Base-by-base conservation (phyloP, 495 filamentous ascomycete genomes). In the Aspergillus egyptiacus region DNA sequence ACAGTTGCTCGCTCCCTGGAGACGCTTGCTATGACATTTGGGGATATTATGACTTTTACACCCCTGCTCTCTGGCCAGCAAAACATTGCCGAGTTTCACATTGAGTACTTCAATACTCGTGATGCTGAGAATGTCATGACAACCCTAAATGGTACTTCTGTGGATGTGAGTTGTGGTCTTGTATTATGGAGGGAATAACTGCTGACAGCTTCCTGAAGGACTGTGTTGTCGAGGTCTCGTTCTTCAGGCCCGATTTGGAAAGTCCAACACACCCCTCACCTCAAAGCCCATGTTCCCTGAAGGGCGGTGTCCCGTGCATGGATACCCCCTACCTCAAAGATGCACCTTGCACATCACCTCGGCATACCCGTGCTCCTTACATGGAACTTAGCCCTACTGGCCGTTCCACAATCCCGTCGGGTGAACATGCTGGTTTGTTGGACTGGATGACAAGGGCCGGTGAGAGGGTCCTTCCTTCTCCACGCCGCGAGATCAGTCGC, bases 81-180 rank as follows among this genome's bases (percentile, higher is more conserved):
- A 25, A 66, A 61, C 22, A 50, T 61, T 22, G 47, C 56, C 15
- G 53, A 66, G 11, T 72, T 64, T 53, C 65, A 64, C 49, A 50
- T 62, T 7, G 84, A 87, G 51, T 87, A 76, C 58, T 76, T 65
- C 37, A 77, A 85, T 36, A 63, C 60, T 27, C 60, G 57, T 24
- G 59, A 67, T 31, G 64, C 66, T 0, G 60, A 64, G 23, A 64
- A 67, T 43, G 65, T 63, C 28, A 50, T 70, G 48, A 57, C 52
- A 17, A 61, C 61, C 22, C 45, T 78, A 38, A 76, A 78, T 55
- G 70, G 72, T 17, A 54, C 63, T 18, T 64, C 67, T 2, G 48
- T 80, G 49, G 63, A 71, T 46, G 81, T 81, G 55, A 68, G 78
- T 51, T 49, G 31, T 28, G 6, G 9, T 10, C 34, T 11, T 53